Conservation (phyloP, 495 filamentous ascomycete genomes). For the Lepidopterella palustris region DNA sequence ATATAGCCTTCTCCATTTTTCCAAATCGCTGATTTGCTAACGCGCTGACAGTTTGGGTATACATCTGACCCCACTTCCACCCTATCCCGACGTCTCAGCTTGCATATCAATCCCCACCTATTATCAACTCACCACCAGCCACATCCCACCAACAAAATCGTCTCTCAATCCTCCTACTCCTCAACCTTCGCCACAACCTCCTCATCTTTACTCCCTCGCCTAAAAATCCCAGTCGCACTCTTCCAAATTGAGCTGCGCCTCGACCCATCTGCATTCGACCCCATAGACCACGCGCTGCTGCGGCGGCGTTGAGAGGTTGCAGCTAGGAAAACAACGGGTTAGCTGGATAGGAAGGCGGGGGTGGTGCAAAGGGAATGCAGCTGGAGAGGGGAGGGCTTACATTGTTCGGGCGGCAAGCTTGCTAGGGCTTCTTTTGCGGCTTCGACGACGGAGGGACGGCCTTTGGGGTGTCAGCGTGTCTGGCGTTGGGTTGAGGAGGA, state of each 20-base stretch:
- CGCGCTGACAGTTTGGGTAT: too few relatives aligned
- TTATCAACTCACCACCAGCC: neutral
- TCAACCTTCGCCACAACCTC: constrained; percentile 6
- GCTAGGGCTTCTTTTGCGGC: constrained; percentile 10
- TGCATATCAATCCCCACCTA: too few relatives aligned
- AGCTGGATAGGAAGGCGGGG: neutral
- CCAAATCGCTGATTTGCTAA: too few relatives aligned
- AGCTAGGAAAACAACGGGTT: neutral
- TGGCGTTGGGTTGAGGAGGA: neutral
- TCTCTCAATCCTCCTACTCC: constrained; percentile 8
- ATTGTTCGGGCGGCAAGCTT: constrained; percentile 1
- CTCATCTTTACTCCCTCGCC: constrained; percentile 8
- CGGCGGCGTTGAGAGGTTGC: constrained; percentile 13
- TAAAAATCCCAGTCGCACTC: constrained; percentile 2
- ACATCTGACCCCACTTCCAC: too few relatives aligned
- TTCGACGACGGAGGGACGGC: constrained; percentile 8
- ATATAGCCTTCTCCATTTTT: too few relatives aligned
- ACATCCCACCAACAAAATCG: neutral
- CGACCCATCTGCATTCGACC: constrained; percentile 4
- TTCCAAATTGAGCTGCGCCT: constrained; percentile 10
- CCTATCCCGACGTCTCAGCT: too few relatives aligned
- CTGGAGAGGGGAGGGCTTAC: neutral
- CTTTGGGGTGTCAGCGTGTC: neutral
- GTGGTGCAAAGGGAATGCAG: neutral
- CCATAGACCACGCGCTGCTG: constrained; percentile 15